Evolutionary conservation across 805 yeast species (phyloP), one percentile per base, ranked within the genome.

Genomic region (Candida lessepsii): DNA sequence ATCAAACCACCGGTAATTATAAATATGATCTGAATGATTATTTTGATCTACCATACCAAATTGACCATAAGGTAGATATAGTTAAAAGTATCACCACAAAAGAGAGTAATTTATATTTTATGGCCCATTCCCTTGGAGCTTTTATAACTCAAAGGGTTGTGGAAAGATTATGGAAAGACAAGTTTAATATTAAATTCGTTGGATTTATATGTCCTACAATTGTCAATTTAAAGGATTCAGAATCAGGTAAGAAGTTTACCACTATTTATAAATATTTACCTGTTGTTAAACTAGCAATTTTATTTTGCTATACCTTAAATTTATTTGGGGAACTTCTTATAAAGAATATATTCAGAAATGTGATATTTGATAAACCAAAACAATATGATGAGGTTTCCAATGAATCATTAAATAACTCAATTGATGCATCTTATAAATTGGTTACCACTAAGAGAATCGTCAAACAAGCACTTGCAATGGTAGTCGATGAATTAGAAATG

Each of bases 121-220:
- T 81, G 49, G 83, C 87, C 15, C 95, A 85, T 55, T 83, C 91
- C 0, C 76, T 84, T 10, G 95, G 95, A 1, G 70, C 80, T 5
- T 85, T 75, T 66, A 63, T 85, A 31, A 56, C 68, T 2, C 89
- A 84, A 55, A 57, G 83, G 32, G 65, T 78, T 2, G 64, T 76
- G 1, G 29, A 44, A 1, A 56, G 47, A 10, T 35, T 66, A 21
- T 40, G 53, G 2, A 45, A 51, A 14, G 48, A 62, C 20, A 46
- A 60, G 4, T 34, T 42, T 16, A 26, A 36, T 11, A 59, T 78
- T 23, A 58, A 55, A 37, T 70, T 77, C 40, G 67, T 75, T 15
- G 87, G 88, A 0, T 62, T 84, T 37, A 63, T 84, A 14, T 82
- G 86, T 39, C 95, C 95, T 1, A 83, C 93, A 0, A 67, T 85